phyloP scores from a whole-genome alignment of 2,329 filamentous ascomycete species.

The Monilinia fructicola region DNA sequence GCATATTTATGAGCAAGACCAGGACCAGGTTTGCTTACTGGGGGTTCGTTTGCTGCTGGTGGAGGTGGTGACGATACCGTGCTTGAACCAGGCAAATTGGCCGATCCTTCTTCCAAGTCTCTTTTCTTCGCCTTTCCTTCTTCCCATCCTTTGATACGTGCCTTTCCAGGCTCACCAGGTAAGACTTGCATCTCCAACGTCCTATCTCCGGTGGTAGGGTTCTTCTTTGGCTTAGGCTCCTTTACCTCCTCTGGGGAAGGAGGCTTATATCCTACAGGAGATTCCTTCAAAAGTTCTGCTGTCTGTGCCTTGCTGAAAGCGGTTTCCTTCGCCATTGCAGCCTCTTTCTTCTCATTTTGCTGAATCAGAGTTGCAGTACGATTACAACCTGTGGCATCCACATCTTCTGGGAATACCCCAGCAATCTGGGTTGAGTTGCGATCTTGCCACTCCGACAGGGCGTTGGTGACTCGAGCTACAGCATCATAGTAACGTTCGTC shows the following conservation, averaged over 20 bases:
- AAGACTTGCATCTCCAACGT: constrained; percentile 37
- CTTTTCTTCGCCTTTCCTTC: constrained; percentile 30
- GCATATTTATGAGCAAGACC: background rate
- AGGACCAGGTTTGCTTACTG: background rate
- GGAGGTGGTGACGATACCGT: constrained; percentile 12
- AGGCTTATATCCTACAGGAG: constrained; percentile 40
- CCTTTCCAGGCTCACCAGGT: constrained; percentile 35
- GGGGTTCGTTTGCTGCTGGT: background rate
- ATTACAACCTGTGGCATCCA: constrained; percentile 81
- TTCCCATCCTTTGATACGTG: constrained; percentile 33
- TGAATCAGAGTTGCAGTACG: constrained; percentile 26
- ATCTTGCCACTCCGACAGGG: constrained; percentile 72
- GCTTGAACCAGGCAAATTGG: background rate
- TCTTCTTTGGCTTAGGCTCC: constrained; percentile 33
- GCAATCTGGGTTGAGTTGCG: constrained; percentile 61
- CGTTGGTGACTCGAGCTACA: constrained; percentile 79
- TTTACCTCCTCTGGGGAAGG: constrained; percentile 26
- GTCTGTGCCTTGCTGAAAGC: constrained; percentile 21
- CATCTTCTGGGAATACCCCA: constrained; percentile 74
- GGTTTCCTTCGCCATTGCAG: constrained; percentile 23
- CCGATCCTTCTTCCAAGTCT: constrained; percentile 21
- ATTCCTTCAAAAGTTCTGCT: constrained; percentile 22
- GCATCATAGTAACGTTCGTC: constrained; percentile 87
- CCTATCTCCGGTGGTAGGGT: constrained; percentile 18
- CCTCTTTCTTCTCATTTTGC: background rate